Evolutionary conservation across 2,329 filamentous ascomycete species (phyloP), one percentile per base, ranked within the genome.

Genomic region (Cladosporium sp.): DNA sequence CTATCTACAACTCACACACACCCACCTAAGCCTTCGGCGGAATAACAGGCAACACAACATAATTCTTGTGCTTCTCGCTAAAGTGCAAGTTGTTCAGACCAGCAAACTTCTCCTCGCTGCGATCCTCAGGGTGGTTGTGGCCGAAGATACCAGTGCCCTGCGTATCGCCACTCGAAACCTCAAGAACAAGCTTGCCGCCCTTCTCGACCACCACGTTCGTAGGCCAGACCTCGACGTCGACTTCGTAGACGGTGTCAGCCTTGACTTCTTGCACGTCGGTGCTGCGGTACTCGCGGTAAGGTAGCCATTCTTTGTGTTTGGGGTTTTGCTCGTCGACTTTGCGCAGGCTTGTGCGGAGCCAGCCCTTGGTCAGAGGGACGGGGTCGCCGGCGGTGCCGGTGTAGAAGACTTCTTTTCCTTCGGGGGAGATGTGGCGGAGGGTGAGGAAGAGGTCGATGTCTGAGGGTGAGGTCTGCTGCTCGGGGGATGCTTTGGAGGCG

Each of bases 361-460:
- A 90, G 25, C 87, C 88, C 74, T 89, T 90, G 61, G 83, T 81
- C 0, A 89, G 78, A 0, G 88, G 88, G 0, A 89, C 82, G 0
- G 85, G 83, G 66, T 89, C 88, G 14, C 88, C 87, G 0, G 86
- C 85, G 2, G 88, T 89, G 36, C 88, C 87, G 0, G 88, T 90
- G 74, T 89, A 90, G 69, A 82, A 82, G 3, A 90, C 79, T 68
- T 89, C 87, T 11, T 83, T 79, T 0, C 85, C 86, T 0, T 76
- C 70, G 0, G 85, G 77, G 0, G 80, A 81, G 36, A 89, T 79
- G 76, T 90, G 82, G 10, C 87, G 82, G 3, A 90, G 77, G 0
- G 84, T 87, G 3, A 89, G 72, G 70, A 90, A 90, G 4, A 90
- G 73, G 69, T 89, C 87, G 32, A 89, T 88, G 63, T 89, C 87